Base-by-base conservation (phyloP, 257 asterid species). In the Solanum tacnaense region DNA sequence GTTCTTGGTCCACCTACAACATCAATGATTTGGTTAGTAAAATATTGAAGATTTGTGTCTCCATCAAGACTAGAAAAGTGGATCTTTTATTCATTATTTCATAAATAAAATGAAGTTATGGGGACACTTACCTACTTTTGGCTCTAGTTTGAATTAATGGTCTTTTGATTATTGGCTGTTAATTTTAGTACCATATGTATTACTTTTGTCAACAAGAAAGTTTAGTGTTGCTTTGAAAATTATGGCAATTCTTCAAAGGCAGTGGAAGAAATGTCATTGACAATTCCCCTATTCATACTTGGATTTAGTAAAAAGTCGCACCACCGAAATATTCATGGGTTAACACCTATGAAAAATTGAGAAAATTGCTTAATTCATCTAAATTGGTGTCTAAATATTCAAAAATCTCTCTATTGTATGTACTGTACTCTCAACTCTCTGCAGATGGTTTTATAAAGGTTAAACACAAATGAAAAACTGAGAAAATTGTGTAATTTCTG, bases 271-370 rank as follows among this genome's bases (percentile, higher is more conserved):
- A 13, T 41, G n/a, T 2, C 62, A 39, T 1, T 75, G 83, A 12
- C 83, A 75, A 74, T 62, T 52, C 8, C 6, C 3, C 60, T 76
- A 39, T 39, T 41, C 62, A 78, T 15, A 25, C 2, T 78, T 13
- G 15, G 15, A 25, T 15, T 0, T 0, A 25, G 0, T 25, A 78
- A 78, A 29, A 16, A 4, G 62, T 52, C n/a, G 0, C 0, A 56
- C 1, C n/a, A 56, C 0, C 60, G 1, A 6, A 16, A 52, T 16
- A 52, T 16, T 52, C 1, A 52, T 52, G 23, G 23, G 0, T 0
- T 52, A 49, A 49, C 5, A 41, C 1, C 5, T 41, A 41, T 0
- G 49, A 41, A 2, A 41, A 41, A 41, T 13, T 44, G 5, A 49
- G 1, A 4, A 44, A 52, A 52, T 16, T 5, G 60, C 60, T 49